Evolutionary conservation across 352 stramenopile species (phyloP), one percentile per base, ranked within the genome.

Genomic region (Globisporangium lucens): DNA sequence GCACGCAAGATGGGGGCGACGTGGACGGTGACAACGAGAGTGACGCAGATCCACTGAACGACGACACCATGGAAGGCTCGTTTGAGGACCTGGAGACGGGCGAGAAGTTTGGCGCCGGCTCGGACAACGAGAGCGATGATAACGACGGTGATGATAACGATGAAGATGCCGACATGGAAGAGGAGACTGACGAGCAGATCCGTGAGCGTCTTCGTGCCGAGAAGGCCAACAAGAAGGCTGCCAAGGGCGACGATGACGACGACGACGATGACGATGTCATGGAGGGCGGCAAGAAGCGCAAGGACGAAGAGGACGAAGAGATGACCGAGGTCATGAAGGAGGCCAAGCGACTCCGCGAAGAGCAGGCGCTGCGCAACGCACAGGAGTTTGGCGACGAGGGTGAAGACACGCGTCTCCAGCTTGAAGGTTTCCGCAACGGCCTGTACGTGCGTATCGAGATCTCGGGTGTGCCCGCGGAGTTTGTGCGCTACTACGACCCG

Each of bases 31-130:
- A 20, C 10, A 75, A 76, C 2, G 81, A 74, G 22, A 75, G 66
- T 6, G 84, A 89, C 12, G 80, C 70, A 0, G 81, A 87, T 33
- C 80, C 70, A 35, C 59, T 90, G 56, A 94, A 97, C 35, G 93
- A 98, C 61, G 90, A 98, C 0, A 83, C 88, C 38, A 84, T 98
- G 83, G 89, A 97, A 41, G 97, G 97, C 33, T 97, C 98, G 49
- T 99, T 99, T 79, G 97, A 99, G 77, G 97, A 99, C 65, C 82
- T 99, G 41, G 95, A 99, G 80, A 98, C 92, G 15, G 93, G 94
- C 2, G 93, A 98, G 61, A 84, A 73, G 27, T 79, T 93, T 55
- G 73, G 73, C 33, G 79, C 68, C 12, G 65, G 57, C 24, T 70
- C 58, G 29, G 69, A 75, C n/a, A 29, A 64, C 9, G 53, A 78